These are phyloP conservation scores for Solanum bulbocastanum DNA, from an alignment of 257 asterid species.

Conservation along the genomic window DNA sequence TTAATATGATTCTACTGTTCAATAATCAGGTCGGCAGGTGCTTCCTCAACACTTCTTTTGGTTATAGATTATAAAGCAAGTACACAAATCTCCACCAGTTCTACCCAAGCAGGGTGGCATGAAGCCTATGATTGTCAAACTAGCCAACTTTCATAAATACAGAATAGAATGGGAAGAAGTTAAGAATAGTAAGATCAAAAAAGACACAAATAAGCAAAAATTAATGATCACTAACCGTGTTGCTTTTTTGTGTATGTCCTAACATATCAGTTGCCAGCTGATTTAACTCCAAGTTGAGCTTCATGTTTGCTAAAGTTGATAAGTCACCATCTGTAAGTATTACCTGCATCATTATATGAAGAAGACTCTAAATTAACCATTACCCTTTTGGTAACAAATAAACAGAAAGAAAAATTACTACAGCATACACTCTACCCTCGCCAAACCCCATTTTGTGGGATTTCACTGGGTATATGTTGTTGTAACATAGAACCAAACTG, in stretches of 20 bases:
- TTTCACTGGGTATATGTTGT: not conserved
- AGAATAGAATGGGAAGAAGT: not conserved
- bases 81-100: not conserved
- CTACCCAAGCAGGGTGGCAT: not conserved
- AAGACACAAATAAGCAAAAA: not conserved
- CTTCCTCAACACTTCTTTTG: not conserved
- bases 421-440: not conserved
- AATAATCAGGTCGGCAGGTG: not conserved
- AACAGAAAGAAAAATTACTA: too few species aligned
- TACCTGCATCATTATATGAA: conserved; percentile 44
- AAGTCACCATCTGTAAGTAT: conserved; percentile 78
- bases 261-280: conserved; percentile 15
- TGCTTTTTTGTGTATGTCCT: conserved; percentile 5
- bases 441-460: not conserved
- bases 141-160: not conserved
- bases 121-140: not conserved
- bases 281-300: conserved; percentile 68
- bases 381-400: not conserved
- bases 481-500: not conserved
- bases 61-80: not conserved
- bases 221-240: conserved; percentile 24
- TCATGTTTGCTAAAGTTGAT: conserved; percentile 73
- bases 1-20: not conserved
- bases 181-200: not conserved
- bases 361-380: not conserved